Evolutionary conservation across 139 green algal genomes (phyloP).

Genomic region (Micractinium conductrix): DNA sequence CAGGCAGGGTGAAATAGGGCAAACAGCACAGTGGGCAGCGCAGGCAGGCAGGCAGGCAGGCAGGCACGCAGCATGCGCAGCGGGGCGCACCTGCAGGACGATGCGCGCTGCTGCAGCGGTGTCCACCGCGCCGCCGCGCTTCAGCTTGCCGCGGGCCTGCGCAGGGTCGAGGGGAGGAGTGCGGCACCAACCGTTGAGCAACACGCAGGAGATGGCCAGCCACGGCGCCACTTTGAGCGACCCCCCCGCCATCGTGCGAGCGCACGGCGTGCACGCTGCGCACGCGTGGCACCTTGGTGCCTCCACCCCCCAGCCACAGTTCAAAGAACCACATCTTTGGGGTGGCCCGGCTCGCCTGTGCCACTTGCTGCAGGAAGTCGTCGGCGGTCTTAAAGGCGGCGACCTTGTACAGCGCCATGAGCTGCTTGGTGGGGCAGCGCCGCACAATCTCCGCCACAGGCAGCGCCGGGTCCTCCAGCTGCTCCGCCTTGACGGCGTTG

Average conservation of each 20-base stretch:
- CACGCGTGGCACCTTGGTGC: too few species aligned
- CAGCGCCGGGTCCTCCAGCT: conserved; percentile 30
- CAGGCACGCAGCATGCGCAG: not conserved
- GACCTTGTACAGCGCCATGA: conserved; percentile 94
- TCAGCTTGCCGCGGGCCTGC: conserved; percentile 84
- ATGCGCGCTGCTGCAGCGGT: conserved; percentile 61
- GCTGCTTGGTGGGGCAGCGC: conserved; percentile 81
- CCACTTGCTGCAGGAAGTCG: conserved; percentile 84
- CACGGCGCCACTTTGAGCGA: too few species aligned
- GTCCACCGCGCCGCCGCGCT: conserved; percentile 62
- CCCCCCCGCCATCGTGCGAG: too few species aligned
- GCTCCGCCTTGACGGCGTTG: conserved; percentile 83
- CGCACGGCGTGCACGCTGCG: too few species aligned
- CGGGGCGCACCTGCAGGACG: conserved; percentile 63
- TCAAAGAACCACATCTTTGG: too few species aligned
- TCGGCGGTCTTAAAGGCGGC: conserved; percentile 68
- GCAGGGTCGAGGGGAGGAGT: not conserved
- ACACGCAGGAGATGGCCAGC: not conserved
- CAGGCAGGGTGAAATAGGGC: too few species aligned
- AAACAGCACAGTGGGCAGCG: not conserved
- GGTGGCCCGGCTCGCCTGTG: conserved; percentile 43
- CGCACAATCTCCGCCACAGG: conserved; percentile 86
- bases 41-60: not conserved
- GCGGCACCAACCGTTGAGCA: too few species aligned
- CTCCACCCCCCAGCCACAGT: too few species aligned